Evolutionary conservation across 1,284 basidiomycete genomes (phyloP), one percentile per base, ranked within the genome.

Genomic region (Ganoderma lucidum): DNA sequence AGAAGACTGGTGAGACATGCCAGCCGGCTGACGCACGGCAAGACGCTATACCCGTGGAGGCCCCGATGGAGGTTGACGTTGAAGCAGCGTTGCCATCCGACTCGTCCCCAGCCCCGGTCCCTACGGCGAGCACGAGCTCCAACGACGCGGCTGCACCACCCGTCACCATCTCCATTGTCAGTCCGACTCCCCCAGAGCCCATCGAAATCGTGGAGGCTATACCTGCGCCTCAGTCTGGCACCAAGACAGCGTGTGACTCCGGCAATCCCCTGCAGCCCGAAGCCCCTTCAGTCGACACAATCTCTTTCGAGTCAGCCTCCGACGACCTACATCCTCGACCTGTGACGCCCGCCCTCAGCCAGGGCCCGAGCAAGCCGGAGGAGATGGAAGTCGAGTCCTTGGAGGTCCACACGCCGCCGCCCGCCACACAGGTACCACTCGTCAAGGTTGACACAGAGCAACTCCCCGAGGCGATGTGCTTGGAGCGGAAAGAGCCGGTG

Each of bases 311-410:
- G n/a, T 44, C 15, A 35, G 51, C 35, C 2, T 30, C 10, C 10
- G 28, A 45, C 17, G 12, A 15, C 41, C 60, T n/a, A 9, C 39
- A 53, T 1, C 59, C 48, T n/a, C 67, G 68, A 3, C 42, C 72
- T 39, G 39, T 67, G 39, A 71, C 72, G 32, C 72, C 72, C 12
- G 45, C 66, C 28, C 63, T 73, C 19, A 67, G 60, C 44, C 66
- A 68, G 32, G 69, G 65, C 39, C 62, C n/a, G 3, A 62, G 60
- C 64, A 67, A 73, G 63, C n/a, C 55, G 30, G 70, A 66, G 53
- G 72, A 71, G 66, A 73, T 67, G 67, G 72, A 73, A 55, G 68
- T 73, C 63, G 72, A 73, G 67, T 65, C 67, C 14, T 32, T 69
- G 59, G 70, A 73, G 65, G 70, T 59, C 41, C 64, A 51, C 23